These are phyloP conservation scores for Pholiota conissans DNA, from an alignment of 768 basidiomycete genomes.

Conservation along the genomic window DNA sequence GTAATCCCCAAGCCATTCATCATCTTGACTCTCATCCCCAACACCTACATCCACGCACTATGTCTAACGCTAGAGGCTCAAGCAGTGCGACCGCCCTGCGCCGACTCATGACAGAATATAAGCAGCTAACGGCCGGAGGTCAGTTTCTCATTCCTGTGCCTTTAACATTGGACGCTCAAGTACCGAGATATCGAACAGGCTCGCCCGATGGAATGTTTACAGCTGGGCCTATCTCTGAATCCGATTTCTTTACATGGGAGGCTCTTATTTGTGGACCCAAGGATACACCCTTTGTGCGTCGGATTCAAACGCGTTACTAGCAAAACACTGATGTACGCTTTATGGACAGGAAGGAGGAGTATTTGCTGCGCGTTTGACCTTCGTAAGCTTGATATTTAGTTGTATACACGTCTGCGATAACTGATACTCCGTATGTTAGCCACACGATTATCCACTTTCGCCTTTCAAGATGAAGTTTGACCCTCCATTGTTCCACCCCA, in stretches of 20 bases:
- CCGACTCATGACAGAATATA: slow-evolving; percentile 92
- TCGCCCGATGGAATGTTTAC: slow-evolving; percentile 97
- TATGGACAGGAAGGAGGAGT: slow-evolving; percentile 84
- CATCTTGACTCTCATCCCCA: background rate
- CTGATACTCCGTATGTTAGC: slow-evolving; percentile 42
- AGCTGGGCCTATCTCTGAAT: slow-evolving; percentile 88
- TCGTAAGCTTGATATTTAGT: slow-evolving; percentile 55
- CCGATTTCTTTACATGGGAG: slow-evolving; percentile 96
- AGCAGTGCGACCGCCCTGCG: slow-evolving; percentile 73
- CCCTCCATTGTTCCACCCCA: slow-evolving; percentile 95
- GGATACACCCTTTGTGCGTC: slow-evolving; percentile 88
- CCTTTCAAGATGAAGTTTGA: slow-evolving; percentile 99
- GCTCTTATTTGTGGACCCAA: slow-evolving; percentile 92
- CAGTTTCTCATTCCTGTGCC: slow-evolving; percentile 11
- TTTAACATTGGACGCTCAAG: background rate
- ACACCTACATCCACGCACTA: slow-evolving; percentile 21
- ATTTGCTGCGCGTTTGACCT: slow-evolving; percentile 88
- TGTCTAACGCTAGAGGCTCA: slow-evolving; percentile 38
- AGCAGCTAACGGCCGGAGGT: slow-evolving; percentile 81
- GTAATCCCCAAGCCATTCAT: background rate
- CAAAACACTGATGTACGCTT: slow-evolving; percentile 4
- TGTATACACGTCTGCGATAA: slow-evolving; percentile 12
- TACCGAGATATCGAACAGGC: slow-evolving; percentile 38
- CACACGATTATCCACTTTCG: slow-evolving; percentile 91
- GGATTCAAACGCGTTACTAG: background rate